Evolutionary conservation across 345 rosid species (phyloP).

Genomic region (Bruguiera parviflora): DNA sequence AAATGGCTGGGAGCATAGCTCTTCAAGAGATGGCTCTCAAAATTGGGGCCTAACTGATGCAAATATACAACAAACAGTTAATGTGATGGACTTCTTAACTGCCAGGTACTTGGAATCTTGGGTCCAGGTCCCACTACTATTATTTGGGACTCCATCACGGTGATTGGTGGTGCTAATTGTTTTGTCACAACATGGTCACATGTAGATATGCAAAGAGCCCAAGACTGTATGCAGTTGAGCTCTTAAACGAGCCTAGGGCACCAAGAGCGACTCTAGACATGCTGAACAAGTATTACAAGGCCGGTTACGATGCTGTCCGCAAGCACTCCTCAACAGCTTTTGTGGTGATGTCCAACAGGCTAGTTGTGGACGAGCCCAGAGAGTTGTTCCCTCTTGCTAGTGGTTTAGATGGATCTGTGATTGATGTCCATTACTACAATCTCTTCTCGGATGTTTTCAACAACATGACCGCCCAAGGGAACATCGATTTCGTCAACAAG

Average conservation of each 20-base stretch:
- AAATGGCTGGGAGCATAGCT: slow-evolving; percentile 53
- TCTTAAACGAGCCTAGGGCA: slow-evolving; percentile 54
- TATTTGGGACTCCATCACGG: no score
- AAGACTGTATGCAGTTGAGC: slow-evolving; percentile 55
- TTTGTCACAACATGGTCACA: no score
- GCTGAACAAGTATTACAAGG: slow-evolving; percentile 40
- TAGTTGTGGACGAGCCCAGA: slow-evolving; percentile 27
- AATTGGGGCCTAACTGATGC: slow-evolving; percentile 53
- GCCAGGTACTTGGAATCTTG: slow-evolving; percentile 29
- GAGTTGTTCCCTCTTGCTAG: slow-evolving; percentile 49
- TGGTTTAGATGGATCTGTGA: slow-evolving; percentile 36
- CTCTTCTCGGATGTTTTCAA: slow-evolving; percentile 31
- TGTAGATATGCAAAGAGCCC: slow-evolving; percentile 45
- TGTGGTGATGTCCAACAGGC: slow-evolving; percentile 52
- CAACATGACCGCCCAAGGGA: slow-evolving; percentile 43
- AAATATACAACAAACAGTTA: slow-evolving; percentile 42
- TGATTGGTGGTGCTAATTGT: no score
- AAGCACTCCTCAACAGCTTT: slow-evolving; percentile 45
- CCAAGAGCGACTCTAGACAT: slow-evolving; percentile 43
- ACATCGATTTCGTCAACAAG: slow-evolving; percentile 43
- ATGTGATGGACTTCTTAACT: slow-evolving; percentile 49
- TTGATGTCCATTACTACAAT: slow-evolving; percentile 60
- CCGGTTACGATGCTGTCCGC: slow-evolving; percentile 51
- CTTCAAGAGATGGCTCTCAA: slow-evolving; percentile 55
- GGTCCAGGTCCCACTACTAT: no score